Evolutionary conservation across 1,284 basidiomycete genomes (phyloP), one percentile per base, ranked within the genome.

Genomic region (Ustilago loliicola): DNA sequence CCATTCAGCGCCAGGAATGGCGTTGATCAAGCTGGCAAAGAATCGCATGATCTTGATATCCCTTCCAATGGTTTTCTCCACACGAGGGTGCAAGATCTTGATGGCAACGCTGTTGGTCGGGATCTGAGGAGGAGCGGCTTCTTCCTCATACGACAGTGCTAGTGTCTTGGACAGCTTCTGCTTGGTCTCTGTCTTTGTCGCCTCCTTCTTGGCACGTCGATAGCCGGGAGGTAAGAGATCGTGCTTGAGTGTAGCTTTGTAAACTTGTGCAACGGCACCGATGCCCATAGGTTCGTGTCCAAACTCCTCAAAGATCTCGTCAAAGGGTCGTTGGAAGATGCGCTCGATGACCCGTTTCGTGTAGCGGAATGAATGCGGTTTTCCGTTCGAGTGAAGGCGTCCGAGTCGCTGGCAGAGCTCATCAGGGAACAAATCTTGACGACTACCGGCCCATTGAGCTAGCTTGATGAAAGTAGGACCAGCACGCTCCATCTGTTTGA

Each of bases 381-480:
- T 92, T 66, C 93, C 95, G 78, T 91, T 93, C 2, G 96, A 98
- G 85, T 99, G 97, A 17, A 98, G 88, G 63, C 91, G 91, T 54
- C 94, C 94, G 81, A 99, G 89, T 72, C 91, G 90, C 66, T 93
- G 90, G 87, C 97, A 99, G 5, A 99, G 90, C n/a, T 91, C 87
- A n/a, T 92, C 89, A 1, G 97, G 94, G 88, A 99, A 99, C 6
- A 99, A 88, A 86, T 99, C 97, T 53, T 93, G 92, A 61, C 97
- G 91, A 30, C 95, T 96, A 6, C 93, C 97, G 1, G 97, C 97
- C 97, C 97, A 99, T 90, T 99, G 97, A 1, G 94, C 94, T 58
- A 99, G 90, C 93, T 99, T 99, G 87, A 95, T 95, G 86, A 99
- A 99, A 0, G 95, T 97, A 3, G 97, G 97, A 0, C 97, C 97